Evolutionary conservation across 768 basidiomycete genomes (phyloP).

Genomic region (Mycena haematopus): DNA sequence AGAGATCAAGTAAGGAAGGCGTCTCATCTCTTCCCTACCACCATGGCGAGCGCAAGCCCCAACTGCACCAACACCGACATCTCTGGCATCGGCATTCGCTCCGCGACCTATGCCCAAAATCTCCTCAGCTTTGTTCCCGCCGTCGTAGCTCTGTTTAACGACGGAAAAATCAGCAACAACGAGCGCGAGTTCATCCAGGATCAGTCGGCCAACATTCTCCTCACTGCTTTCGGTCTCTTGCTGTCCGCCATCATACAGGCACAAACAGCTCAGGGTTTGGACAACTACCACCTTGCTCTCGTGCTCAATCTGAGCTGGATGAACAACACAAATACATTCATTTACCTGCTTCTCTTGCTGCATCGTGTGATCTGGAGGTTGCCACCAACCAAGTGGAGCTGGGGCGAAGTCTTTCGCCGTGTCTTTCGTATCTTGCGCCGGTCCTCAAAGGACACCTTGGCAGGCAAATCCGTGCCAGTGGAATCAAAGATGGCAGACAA

Average conservation of each 20-base stretch:
- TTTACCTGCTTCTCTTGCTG: conserved; percentile 14
- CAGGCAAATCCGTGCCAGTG: too few relatives aligned
- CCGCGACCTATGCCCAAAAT: conserved; percentile 32
- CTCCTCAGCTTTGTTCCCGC: conserved; percentile 20
- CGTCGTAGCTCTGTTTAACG: conserved; percentile 7
- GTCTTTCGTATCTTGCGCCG: too few relatives aligned
- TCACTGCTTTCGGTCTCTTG: conserved; percentile 29
- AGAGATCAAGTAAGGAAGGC: too few relatives aligned
- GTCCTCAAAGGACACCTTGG: too few relatives aligned
- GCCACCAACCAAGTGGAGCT: background rate
- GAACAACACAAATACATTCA: conserved; percentile 23
- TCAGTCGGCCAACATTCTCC: conserved; percentile 16
- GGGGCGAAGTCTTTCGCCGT: too few relatives aligned
- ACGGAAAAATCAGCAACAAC: conserved; percentile 13
- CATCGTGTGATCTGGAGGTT: conserved; percentile 1
- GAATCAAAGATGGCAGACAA: too few relatives aligned
- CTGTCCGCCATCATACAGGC: conserved; percentile 29
- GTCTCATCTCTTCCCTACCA: too few relatives aligned
- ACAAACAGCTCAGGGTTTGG: conserved; percentile 10
- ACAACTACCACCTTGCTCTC: conserved; percentile 24
- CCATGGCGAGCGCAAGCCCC: background rate
- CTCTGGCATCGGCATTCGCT: conserved; percentile 21
- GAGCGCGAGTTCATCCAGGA: conserved; percentile 4
- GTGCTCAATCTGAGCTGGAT: conserved; percentile 31
- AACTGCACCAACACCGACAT: conserved; percentile 11